Evolutionary conservation across 768 basidiomycete genomes (phyloP), one percentile per base, ranked within the genome.

Genomic region (Clitopilus passeckerianus): DNA sequence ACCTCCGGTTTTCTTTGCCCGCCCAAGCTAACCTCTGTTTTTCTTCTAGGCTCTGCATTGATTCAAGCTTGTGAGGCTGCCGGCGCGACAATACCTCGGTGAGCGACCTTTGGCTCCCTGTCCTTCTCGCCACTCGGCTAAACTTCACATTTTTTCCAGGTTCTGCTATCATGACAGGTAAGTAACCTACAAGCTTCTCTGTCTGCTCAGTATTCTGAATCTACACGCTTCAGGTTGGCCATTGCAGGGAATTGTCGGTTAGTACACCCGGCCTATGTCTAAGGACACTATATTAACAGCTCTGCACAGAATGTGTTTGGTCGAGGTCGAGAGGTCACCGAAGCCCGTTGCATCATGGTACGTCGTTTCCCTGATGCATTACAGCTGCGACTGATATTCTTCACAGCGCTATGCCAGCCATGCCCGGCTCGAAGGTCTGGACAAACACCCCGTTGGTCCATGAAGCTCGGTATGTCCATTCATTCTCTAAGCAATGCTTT

Each of bases 161-260:
- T 91, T 91, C 71, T 91, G 87, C 66, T 90, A 93, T 71, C 90
- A 94, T 80, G 93, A 95, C 70, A 85, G 87, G 87, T 89, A 61
- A 57, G 77, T 64, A 34, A 30, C 8, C 57, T 30, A 30, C 27
- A 30, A 14, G 33, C 3, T 5, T n/a, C 58, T 37, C 23, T 41
- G n/a, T 18, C 54, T 60, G 34, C 37, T n/a, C 56, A 23, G 53
- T 52, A 12, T 60, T 30, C n/a, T 57, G 30, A 33, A 59, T 27
- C 58, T 59, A 54, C 53, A 56, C 54, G 55, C 18, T 54, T 3
- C 57, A 91, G 95, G 67, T 85, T 98, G 23, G 94, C 95, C 54
- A 95, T 98, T 68, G 96, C 96, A 65, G 96, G 96, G 56, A 98
- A 98, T 72, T 98, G 96, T 78, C 91, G 92, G 91, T 91, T 64